Base-by-base conservation (phyloP, 345 rosid genomes). In the Euclidium syriacum region DNA sequence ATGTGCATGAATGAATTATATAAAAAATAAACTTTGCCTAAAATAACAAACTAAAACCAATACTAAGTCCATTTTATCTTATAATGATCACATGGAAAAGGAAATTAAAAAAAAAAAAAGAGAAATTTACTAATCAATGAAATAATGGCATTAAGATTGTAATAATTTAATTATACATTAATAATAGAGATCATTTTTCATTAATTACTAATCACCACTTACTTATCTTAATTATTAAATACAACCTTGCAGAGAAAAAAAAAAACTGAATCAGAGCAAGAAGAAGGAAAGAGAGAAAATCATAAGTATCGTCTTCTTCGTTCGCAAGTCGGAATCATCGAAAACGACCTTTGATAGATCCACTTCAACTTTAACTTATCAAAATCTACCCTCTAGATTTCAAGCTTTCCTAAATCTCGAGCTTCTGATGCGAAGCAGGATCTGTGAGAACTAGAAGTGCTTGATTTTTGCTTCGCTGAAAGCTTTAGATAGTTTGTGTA, bases 291-390 rank as follows among this genome's bases (percentile, higher is more conserved):
- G 38, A 65, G 39, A 4, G 29, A 43, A 6, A 24, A 8, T 38
- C 20, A 50, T 50, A 25, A 58, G 52, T 23, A 32, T 68, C 17
- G 12, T 41, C 66, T 81, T 67, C 33, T 29, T 48, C 34, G 70
- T 79, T 85, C 81, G 12, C 18, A 53, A 49, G 86, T 83, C 82
- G 70, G 51, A 46, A 47, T 72, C 78, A 55, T 55, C 76, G 41
- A 73, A 52, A 12, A 42, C 18, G 16, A 42, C 18, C 11, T 38
- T 67, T 39, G 62, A 57, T 58, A 62, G 82, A 80, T 86, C 85
- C 80, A 29, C 30, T 50, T 65, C 35, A 68, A 70, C 77, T n/a
- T n/a, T n/a, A n/a, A n/a, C n/a, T n/a, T n/a, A n/a, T n/a, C n/a
- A n/a, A n/a, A 16, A 7, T n/a, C 23, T 9, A 38, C 9, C 9